Percentiles rank a stretch among this genome's conserved stretches.
These are phyloP conservation scores for Talaromyces wortmannii DNA, from an alignment of 495 filamentous ascomycete species.

Conservation along the genomic window DNA sequence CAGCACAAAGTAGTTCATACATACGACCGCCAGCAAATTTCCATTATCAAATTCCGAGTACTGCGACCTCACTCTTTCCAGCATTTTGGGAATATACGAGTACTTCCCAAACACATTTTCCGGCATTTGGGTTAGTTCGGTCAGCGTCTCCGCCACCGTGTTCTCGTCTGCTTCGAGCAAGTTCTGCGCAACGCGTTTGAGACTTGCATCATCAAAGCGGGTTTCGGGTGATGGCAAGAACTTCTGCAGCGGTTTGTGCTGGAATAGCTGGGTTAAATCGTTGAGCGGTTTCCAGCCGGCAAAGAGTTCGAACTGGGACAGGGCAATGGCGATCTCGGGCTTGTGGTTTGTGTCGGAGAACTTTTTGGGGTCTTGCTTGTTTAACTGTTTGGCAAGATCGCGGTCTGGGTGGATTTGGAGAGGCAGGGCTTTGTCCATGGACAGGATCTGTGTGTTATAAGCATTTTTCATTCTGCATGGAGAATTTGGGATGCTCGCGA, in stretches of 20 bases:
- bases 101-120: conserved; percentile 44
- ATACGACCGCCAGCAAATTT: conserved; percentile 54
- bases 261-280: conserved; percentile 55
- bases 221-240: conserved; percentile 42
- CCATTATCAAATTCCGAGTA: conserved; percentile 51
- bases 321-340: conserved; percentile 72
- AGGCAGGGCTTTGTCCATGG: conserved; percentile 70
- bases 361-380: conserved; percentile 53
- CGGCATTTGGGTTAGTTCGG: conserved; percentile 39
- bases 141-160: conserved; percentile 41
- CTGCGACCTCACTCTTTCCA: conserved; percentile 59
- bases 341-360: conserved; percentile 76
- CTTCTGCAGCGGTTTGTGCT: conserved; percentile 40
- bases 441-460: conserved; percentile 48
- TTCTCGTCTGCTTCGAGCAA: conserved; percentile 49
- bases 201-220: conserved; percentile 49
- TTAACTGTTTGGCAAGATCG: conserved; percentile 53
- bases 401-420: conserved; percentile 78
- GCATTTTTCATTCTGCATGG: background rate
- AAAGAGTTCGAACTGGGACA: conserved; percentile 75
- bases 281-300: conserved; percentile 64
- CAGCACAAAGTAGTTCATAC: conserved; percentile 69
- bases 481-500: background rate
- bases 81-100: conserved; percentile 52
- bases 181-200: conserved; percentile 51